Evolutionary conservation across 2,329 filamentous ascomycete species (phyloP), one percentile per base, ranked within the genome.

Genomic region (Mycogone perniciosa): DNA sequence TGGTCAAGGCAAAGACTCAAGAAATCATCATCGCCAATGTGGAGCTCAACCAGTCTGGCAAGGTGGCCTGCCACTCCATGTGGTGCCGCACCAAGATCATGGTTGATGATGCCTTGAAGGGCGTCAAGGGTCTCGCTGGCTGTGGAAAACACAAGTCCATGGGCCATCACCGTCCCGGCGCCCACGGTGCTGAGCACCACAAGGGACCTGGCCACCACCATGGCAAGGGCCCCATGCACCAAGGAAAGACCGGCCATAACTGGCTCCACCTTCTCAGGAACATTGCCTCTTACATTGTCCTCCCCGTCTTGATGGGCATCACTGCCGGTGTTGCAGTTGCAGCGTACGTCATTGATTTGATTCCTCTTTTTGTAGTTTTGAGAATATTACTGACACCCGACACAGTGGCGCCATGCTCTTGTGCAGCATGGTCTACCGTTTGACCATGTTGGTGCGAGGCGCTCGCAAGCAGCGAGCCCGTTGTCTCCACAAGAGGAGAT

Each of bases 221-320:
- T n/a, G 44, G 33, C 7, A 3, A 38, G n/a, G 26, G 7, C 11
- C 2, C 33, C 41, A 49, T 13, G 33, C 31, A 51, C 39, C 34
- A 51, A 7, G 46, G 46, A 45, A 54, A 41, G 53, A 44, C 31
- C 37, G 64, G 54, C 61, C 54, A 55, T 44, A 56, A 61, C 49
- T 61, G 57, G 43, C 62, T 58, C 50, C 57, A 45, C 54, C 66
- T 82, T 29, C 57, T 82, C 43, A 73, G 74, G 60, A 78, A 78
- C 59, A 73, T 86, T 45, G 73, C 78, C 55, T 72, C 81, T 35
- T 80, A 84, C 54, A 76, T 89, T 41, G 65, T 89, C 44, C 72
- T 89, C 37, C 86, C 86, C 2, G 74, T 88, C 48, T 69, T 86
- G 47, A 76, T 88, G 56, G 86, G 86, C 52, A 76, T 89, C 56